Conservation (phyloP, 371 early-diverging fungal species). For the Mortierella sp. region DNA sequence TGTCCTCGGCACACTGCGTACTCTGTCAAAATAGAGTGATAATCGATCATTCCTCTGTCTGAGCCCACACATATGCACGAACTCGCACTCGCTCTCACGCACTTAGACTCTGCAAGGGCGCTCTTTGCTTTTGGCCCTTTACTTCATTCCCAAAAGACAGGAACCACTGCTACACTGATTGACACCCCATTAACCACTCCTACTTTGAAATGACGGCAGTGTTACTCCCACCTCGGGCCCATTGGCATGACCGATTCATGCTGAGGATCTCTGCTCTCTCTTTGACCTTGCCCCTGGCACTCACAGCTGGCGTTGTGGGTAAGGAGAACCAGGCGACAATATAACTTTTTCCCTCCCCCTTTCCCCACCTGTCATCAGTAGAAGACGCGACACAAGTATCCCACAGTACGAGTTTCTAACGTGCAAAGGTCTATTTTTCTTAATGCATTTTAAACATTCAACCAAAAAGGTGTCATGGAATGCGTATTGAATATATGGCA, state of each 20-base stretch:
- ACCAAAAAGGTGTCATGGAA: constrained; percentile 34
- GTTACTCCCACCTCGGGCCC: constrained; percentile 26
- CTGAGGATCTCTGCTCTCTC: constrained; percentile 17
- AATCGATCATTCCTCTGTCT: too few relatives aligned
- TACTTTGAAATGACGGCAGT: constrained; percentile 13
- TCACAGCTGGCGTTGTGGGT: constrained; percentile 32
- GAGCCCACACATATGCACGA: too few relatives aligned
- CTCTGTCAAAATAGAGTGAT: too few relatives aligned
- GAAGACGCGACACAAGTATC: too few relatives aligned
- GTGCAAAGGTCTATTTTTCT: too few relatives aligned
- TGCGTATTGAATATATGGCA: constrained; percentile 37
- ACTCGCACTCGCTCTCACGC: too few relatives aligned
- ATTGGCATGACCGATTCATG: constrained; percentile 36
- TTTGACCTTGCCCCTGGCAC: constrained; percentile 20
- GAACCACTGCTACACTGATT: too few relatives aligned
- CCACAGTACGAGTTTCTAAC: too few relatives aligned
- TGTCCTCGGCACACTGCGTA: too few relatives aligned
- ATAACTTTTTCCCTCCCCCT: background rate
- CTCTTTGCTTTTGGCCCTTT: too few relatives aligned
- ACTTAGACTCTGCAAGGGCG: too few relatives aligned
- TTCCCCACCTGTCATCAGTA: background rate
- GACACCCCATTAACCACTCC: background rate
- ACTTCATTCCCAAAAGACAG: too few relatives aligned
- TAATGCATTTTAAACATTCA: background rate
- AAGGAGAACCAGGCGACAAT: background rate